Base-by-base conservation (phyloP, 257 asterid genomes). In the Nicotiana otophora region DNA sequence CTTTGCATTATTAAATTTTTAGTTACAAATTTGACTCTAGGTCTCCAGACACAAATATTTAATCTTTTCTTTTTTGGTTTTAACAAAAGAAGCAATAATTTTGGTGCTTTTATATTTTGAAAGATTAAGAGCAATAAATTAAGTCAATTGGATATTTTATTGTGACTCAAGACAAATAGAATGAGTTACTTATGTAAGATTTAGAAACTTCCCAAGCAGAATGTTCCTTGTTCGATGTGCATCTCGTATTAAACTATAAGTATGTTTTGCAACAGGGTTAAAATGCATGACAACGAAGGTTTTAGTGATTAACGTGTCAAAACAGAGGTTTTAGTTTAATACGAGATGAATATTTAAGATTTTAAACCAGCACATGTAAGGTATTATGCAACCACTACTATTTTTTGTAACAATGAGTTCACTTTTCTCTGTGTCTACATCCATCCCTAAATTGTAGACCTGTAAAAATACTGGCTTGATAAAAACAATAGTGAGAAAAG, bases 1-100 rank as follows among this genome's bases (percentile, higher is more conserved):
- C 90, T 78, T 67, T 78, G 62, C 28, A 79, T 80, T 79, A 61
- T 34, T 61, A 20, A 79, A 51, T 28, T 28, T 51, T 26, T 48
- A 6, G 61, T 23, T 74, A 48, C 63, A 48, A 74, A 26, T 23
- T 74, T 74, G 80, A 74, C 63, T 74, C 16, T 15, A 15, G 7
- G 10, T 51, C 28, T 51, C 16, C 26, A 28, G 80, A 26, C 46
- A 75, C 63, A 15, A 72, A 8, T 75, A 51, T 51, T 75, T 75
- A 48, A 51, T 75, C 80, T 23, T 15, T 75, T 51, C 63, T 75
- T 51, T 23, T 75, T 75, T 28, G 63, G 63, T 75, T 75, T 8
- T 75, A 51, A 28, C 80, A 51, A 75, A 48, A 14, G 15, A 48
- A 48, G 80, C 62, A 74, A 75, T 23, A 4, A 51, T 1, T 17